phyloP scores from a whole-genome alignment of 148 eudicot species.

The Amaranthus cruentus region DNA sequence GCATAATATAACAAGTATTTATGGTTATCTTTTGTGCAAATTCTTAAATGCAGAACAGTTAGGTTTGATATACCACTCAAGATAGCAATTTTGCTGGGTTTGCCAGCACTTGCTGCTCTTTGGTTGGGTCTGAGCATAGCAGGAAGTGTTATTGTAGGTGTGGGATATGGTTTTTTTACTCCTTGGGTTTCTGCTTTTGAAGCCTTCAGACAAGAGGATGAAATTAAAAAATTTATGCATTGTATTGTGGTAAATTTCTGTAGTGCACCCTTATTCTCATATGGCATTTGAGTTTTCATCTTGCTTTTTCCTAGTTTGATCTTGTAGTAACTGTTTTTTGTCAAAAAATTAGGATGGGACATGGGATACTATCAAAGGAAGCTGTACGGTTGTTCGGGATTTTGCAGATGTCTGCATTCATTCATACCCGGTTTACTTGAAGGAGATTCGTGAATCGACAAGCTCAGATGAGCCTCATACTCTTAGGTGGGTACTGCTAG shows the following conservation, averaged over 20 bases:
- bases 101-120: slow-evolving; percentile 73
- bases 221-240: slow-evolving; percentile 57
- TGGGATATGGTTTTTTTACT: slow-evolving; percentile 93
- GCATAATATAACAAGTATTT: slow-evolving; percentile 19
- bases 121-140: slow-evolving; percentile 82
- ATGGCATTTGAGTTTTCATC: neutral
- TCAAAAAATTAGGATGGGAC: slow-evolving; percentile 73
- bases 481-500: slow-evolving; percentile 47
- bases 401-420: slow-evolving; percentile 79
- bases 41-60: slow-evolving; percentile 43
- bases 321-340: slow-evolving; percentile 5
- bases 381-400: slow-evolving; percentile 86
- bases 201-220: slow-evolving; percentile 72
- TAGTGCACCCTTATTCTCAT: neutral
- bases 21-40: slow-evolving; percentile 3
- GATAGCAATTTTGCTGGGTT: slow-evolving; percentile 63
- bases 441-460: slow-evolving; percentile 63
- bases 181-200: slow-evolving; percentile 95
- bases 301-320: slow-evolving; percentile 3
- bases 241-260: slow-evolving; percentile 71
- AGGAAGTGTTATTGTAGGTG: slow-evolving; percentile 78
- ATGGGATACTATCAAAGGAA: slow-evolving; percentile 74
- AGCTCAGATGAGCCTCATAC: slow-evolving; percentile 50
- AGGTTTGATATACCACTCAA: slow-evolving; percentile 75
- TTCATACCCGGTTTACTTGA: slow-evolving; percentile 70